A percentile compares a stretch with the other conserved stretches of the same genome.
These are phyloP conservation scores for Globisporangium irregulare DNA, from an alignment of 352 stramenopile species.

Conservation along the genomic window DNA sequence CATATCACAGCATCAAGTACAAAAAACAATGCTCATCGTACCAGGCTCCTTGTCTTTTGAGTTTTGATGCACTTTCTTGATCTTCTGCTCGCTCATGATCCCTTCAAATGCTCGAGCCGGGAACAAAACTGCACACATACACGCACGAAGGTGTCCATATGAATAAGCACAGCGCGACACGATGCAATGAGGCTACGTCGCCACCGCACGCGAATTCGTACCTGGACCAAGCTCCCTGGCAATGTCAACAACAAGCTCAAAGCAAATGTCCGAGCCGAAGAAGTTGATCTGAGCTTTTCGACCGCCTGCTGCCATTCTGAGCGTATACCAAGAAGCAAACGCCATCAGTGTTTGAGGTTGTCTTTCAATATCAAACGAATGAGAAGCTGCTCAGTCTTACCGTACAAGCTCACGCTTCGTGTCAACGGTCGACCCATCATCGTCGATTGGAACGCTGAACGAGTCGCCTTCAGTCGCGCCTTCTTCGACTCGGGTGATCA, in stretches of 20 bases:
- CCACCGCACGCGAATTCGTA: conserved; percentile 12
- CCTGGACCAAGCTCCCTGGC: conserved; percentile 54
- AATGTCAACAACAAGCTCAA: conserved; percentile 68
- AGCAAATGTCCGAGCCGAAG: conserved; percentile 74
- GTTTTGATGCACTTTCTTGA: conserved; percentile 72
- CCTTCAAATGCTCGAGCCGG: conserved; percentile 70
- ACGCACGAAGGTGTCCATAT: not conserved
- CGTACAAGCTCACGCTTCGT: conserved; percentile 74
- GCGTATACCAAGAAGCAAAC: not conserved
- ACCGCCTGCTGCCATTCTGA: conserved; percentile 63
- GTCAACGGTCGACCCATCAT: conserved; percentile 32
- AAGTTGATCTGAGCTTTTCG: conserved; percentile 75
- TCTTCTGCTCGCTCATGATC: conserved; percentile 77
- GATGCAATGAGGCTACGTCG: not conserved
- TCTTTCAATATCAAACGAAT: not conserved
- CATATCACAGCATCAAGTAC: not conserved
- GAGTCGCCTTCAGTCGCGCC: conserved; percentile 54
- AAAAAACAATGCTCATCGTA: conserved; percentile 11
- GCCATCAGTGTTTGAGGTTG: not conserved
- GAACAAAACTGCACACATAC: conserved; percentile 46
- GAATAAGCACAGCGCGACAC: not conserved
- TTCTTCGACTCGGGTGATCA: conserved; percentile 65
- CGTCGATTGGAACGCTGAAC: conserved; percentile 23
- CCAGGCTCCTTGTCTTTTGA: conserved; percentile 69
- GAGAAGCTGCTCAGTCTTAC: conserved; percentile 19